Evolutionary conservation across 2,329 filamentous ascomycete species (phyloP).

Genomic region (Paecilomyces fulvus): DNA sequence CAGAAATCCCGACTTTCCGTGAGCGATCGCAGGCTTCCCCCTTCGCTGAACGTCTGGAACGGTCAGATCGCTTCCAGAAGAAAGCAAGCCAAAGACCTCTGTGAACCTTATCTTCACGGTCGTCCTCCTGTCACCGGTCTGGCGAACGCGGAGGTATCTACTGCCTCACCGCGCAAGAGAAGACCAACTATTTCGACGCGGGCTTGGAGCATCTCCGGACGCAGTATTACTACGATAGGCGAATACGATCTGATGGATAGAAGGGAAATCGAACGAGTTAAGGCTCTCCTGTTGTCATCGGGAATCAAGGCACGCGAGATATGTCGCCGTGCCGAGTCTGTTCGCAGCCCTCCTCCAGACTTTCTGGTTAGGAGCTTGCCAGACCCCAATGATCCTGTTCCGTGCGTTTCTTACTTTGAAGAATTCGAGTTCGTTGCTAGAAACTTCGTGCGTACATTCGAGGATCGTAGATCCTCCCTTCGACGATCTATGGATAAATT

Average conservation of each 20-base stretch:
- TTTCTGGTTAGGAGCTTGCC: slow-evolving; percentile 26
- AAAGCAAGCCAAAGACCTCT: slow-evolving; percentile 16
- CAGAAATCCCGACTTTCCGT: slow-evolving; percentile 3
- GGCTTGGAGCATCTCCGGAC: slow-evolving; percentile 53
- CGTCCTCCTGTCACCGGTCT: slow-evolving; percentile 40
- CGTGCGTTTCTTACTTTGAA: slow-evolving; percentile 38
- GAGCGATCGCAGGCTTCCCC: slow-evolving; percentile 18
- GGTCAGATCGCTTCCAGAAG: slow-evolving; percentile 13
- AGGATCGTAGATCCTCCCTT: slow-evolving; percentile 37
- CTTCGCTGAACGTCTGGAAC: slow-evolving; percentile 14
- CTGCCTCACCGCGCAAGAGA: slow-evolving; percentile 15
- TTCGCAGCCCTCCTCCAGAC: slow-evolving; percentile 25
- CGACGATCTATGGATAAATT: slow-evolving; percentile 39
- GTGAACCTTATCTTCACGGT: slow-evolving; percentile 22
- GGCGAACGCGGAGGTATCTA: slow-evolving; percentile 29
- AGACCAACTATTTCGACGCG: slow-evolving; percentile 36
- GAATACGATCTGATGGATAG: slow-evolving; percentile 43
- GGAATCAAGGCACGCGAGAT: slow-evolving; percentile 89
- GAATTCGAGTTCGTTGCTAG: slow-evolving; percentile 48
- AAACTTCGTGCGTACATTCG: slow-evolving; percentile 41
- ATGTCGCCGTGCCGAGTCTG: slow-evolving; percentile 52
- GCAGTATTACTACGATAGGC: slow-evolving; percentile 29
- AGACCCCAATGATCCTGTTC: slow-evolving; percentile 23
- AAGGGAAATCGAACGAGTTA: slow-evolving; percentile 72
- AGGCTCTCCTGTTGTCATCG: slow-evolving; percentile 67